Conservation (phyloP, 2,329 filamentous ascomycete genomes). For the Venturia asperata region DNA sequence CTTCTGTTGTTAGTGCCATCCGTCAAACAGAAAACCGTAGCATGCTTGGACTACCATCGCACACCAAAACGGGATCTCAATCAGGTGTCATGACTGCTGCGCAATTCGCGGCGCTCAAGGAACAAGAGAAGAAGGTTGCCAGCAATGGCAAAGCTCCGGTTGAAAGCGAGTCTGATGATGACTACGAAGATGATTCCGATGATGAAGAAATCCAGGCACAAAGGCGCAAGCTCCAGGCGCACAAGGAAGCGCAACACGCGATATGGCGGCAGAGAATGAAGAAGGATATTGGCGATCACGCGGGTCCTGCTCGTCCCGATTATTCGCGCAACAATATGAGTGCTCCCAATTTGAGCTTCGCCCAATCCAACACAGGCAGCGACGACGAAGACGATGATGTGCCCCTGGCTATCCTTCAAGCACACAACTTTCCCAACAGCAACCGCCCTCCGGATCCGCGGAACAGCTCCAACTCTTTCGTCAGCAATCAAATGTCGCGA, state of each 20-base stretch:
- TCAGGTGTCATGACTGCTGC: slow-evolving; percentile 80
- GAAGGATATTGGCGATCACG: slow-evolving; percentile 77
- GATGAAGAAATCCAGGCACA: slow-evolving; percentile 30
- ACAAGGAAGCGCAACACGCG: slow-evolving; percentile 74
- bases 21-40: slow-evolving; percentile 7
- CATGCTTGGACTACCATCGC: slow-evolving; percentile 16
- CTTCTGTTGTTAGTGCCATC: neutral
- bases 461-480: slow-evolving; percentile 14
- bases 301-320: slow-evolving; percentile 44
- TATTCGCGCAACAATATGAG: slow-evolving; percentile 53
- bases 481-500: slow-evolving; percentile 2
- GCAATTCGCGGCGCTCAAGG: slow-evolving; percentile 59
- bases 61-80: slow-evolving; percentile 18
- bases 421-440: slow-evolving; percentile 61
- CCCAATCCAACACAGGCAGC: slow-evolving; percentile 19
- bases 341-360: slow-evolving; percentile 51
- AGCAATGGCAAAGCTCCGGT: slow-evolving; percentile 44
- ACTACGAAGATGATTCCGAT: slow-evolving; percentile 68
- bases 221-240: slow-evolving; percentile 14
- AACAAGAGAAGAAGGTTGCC: slow-evolving; percentile 49
- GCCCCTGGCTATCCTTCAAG: slow-evolving; percentile 76
- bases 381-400: slow-evolving; percentile 71
- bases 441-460: slow-evolving; percentile 17
- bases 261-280: slow-evolving; percentile 94
- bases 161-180: slow-evolving; percentile 52